Base-by-base conservation (phyloP, 1,284 basidiomycete species). In the Leccinum subfulvum region DNA sequence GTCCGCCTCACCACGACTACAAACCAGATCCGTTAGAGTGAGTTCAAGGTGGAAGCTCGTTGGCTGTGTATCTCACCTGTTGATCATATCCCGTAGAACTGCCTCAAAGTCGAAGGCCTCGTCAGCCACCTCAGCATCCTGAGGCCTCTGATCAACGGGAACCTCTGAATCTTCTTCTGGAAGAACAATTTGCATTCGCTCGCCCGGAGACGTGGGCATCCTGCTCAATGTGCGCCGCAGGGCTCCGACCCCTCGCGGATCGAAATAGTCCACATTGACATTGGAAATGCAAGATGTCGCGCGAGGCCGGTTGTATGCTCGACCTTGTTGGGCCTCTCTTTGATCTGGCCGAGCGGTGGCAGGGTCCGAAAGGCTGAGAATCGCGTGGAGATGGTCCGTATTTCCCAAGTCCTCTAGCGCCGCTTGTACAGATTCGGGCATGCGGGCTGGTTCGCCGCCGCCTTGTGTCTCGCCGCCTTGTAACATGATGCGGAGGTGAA, bases 171-270 rank as follows among this genome's bases (percentile, higher is more conserved):
- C 6, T 13, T 53, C 62, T 1, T 53, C 62, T 1, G 11, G 18
- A 4, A 6, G 30, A 4, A n/a, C 16, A 28, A 44, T 9, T 6
- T 51, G 60, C 10, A 35, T 44, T 41, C 13, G 56, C 9, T 62
- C 52, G 21, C 57, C 71, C 4, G 39, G 61, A 37, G 57, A 58
- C 4, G 62, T 64, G 5, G 69, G 63, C 30, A 63, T 67, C 57
- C 68, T 62, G 3, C 49, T 68, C 60, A 70, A 21, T 1, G 75
- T 71, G n/a, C 68, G 72, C 14, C 72, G 68, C 5, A 82, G 70
- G 21, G 69, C 65, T 2, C 63, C 67, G 8, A 79, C 74, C 9
- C 81, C 80, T 23, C 57, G 60, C 0, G 78, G 80, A 62, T 82
- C 79, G 58, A 82, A 81, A 61, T 75, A 77, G 53, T 77, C 76